Evolutionary conservation across 768 basidiomycete species (phyloP), one percentile per base, ranked within the genome.

Genomic region (Rhizopogon roseolus): DNA sequence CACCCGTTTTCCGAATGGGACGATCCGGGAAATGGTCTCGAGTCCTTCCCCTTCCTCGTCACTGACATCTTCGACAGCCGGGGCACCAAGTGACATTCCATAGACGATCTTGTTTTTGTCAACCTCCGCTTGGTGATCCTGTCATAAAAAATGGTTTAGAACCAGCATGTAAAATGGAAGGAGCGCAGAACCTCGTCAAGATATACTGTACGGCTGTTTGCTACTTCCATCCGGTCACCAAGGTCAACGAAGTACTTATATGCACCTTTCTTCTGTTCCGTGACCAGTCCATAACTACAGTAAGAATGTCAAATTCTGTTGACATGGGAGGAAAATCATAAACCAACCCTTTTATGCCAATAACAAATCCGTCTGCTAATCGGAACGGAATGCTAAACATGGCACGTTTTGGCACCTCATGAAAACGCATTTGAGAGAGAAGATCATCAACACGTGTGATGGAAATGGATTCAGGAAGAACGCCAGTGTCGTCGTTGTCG

Each of bases 201-300:
- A 66, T 89, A 93, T 6, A 76, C 73, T 5, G 91, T 90, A 63
- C 81, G 81, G 49, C 77, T 76, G 41, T 76, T 73, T 0, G 86
- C 92, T 49, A 90, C 85, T 60, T 88, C 89, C 86, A 85, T 87
- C 56, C 76, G 75, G 64, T 85, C 85, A 44, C 83, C 92, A 54
- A 82, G 77, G 62, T 90, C 91, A 36, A 84, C 80, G 56, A 97
- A 94, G 63, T 93, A 90, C 64, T 82, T 88, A 67, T 93, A 88
- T 5, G 76, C 51, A 0, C 90, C 89, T 68, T 88, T 95, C 67
- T 81, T 89, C 70, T 95, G 93, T 63, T 94, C 87, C 1, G 90
- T 90, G 14, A 98, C 79, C 41, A 96, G 70, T 8, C 90, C 86
- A 67, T 96, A 99, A 44, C 93, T 97, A 59, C 9, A 36, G 16